Conservation (phyloP, 371 early-diverging fungal genomes). For the Gilbertella persicaria region DNA sequence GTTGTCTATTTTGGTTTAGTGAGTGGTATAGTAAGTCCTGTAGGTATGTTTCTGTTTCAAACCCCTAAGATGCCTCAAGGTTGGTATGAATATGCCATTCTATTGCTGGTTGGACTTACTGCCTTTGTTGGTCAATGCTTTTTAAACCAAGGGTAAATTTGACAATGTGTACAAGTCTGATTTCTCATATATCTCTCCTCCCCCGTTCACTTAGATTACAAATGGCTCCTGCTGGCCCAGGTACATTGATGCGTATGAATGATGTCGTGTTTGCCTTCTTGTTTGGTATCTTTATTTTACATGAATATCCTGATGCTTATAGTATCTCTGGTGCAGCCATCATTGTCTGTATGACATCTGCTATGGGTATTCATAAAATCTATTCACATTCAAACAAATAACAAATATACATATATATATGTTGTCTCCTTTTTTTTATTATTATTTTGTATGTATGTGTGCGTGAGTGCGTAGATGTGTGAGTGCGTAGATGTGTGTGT, state of each 20-base stretch:
- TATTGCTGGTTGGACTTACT: constrained; percentile 55
- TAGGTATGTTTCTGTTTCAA: constrained; percentile 45
- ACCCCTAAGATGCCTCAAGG: constrained; percentile 31
- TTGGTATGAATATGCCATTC: constrained; percentile 31
- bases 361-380: constrained; percentile 63
- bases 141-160: constrained; percentile 63
- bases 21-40: constrained; percentile 44
- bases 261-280: constrained; percentile 83
- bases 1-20: constrained; percentile 74
- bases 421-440: too few relatives aligned
- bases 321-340: constrained; percentile 64
- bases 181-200: background rate
- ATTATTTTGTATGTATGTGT: too few relatives aligned
- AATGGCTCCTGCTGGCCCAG: constrained; percentile 72
- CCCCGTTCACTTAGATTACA: constrained; percentile 50
- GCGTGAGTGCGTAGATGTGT: too few relatives aligned
- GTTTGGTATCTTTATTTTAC: constrained; percentile 69
- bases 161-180: too few relatives aligned
- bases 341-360: constrained; percentile 69
- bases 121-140: constrained; percentile 80
- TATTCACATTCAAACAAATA: constrained; percentile 10
- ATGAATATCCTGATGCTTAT: constrained; percentile 61
- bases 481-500: too few relatives aligned
- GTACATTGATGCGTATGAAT: constrained; percentile 77
- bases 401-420: too few relatives aligned